phyloP scores from a whole-genome alignment of 2,329 filamentous ascomycete genomes.

The Xylaria arbuscula region DNA sequence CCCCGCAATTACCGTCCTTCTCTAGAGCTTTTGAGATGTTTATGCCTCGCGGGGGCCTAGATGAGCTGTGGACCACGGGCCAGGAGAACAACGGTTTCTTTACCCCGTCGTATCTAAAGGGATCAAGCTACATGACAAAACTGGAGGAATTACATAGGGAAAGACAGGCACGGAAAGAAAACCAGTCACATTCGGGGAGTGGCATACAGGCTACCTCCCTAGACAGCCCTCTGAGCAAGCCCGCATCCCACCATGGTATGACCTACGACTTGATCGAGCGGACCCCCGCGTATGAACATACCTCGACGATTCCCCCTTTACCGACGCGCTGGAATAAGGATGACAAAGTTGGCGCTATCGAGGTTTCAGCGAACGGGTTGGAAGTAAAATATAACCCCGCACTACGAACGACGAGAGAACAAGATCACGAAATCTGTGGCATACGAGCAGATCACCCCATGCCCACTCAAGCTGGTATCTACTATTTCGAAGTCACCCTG shows the following conservation, averaged over 20 bases:
- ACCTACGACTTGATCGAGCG: slow-evolving; percentile 88
- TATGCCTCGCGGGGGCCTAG: slow-evolving; percentile 47
- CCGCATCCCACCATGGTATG: slow-evolving; percentile 76
- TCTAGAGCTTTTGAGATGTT: slow-evolving; percentile 66
- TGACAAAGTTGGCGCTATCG: slow-evolving; percentile 79
- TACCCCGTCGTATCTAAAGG: slow-evolving; percentile 83
- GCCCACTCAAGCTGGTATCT: slow-evolving; percentile 89
- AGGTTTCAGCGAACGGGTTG: slow-evolving; percentile 77
- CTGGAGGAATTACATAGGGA: slow-evolving; percentile 76
- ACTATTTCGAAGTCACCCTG: slow-evolving; percentile 84
- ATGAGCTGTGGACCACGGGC: slow-evolving; percentile 46
- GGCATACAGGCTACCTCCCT: slow-evolving; percentile 37
- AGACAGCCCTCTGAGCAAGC: slow-evolving; percentile 62
- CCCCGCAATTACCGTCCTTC: slow-evolving; percentile 57
- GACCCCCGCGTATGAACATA: slow-evolving; percentile 68
- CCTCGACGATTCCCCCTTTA: slow-evolving; percentile 71
- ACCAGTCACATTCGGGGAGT: slow-evolving; percentile 55
- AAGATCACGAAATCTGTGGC: slow-evolving; percentile 80
- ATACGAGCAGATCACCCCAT: slow-evolving; percentile 87
- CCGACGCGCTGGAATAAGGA: slow-evolving; percentile 84
- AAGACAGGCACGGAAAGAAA: slow-evolving; percentile 64
- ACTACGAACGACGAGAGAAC: slow-evolving; percentile 58
- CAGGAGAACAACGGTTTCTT: slow-evolving; percentile 69
- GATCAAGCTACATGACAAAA: slow-evolving; percentile 80
- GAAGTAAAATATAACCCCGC: slow-evolving; percentile 72